Evolutionary conservation across 2,329 filamentous ascomycete genomes (phyloP), one percentile per base, ranked within the genome.

Genomic region (Rachicladosporium sp.): DNA sequence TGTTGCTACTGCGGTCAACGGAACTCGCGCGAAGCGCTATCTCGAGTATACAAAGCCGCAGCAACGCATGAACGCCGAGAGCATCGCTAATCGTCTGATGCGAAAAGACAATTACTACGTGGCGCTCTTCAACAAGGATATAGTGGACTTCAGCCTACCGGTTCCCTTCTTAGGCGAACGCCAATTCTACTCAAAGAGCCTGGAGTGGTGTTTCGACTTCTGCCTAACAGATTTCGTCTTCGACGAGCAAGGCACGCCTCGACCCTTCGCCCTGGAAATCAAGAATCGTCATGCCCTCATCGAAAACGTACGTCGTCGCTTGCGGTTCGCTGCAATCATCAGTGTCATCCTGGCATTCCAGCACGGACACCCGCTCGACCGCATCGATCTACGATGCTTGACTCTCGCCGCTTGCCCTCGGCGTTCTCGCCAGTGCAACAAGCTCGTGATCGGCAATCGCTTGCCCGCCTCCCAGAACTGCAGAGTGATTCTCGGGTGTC

Each of bases 21-120:
- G 72, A n/a, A 65, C 73, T 8, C 65, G 68, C 44, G 72, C 73
- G 47, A 70, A 74, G 43, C 73, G 70, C 46, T 76, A 74, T 43
- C 70, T 89, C 46, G 82, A 83, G 34, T 57, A 56, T 43, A 46
- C 45, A 11, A 43, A 51, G 35, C 48, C 55, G 9, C 55, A 95
- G 59, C 86, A 96, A 62, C 75, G 89, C 46, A 79, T 98, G 50
- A 91, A 95, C 61, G 91, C 91, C 8, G 86, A 95, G 53, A 91
- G 95, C 55, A 96, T 98, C 58, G 91, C 91, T 5, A 98, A 96
- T 56, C 78, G 91, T 27, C 65, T 98, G 34, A 96, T 98, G 91
- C 80, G 91, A 43, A 82, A 85, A 55, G 89, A 95, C 46, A 98
- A 98, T 55, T 98, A 95, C 53, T 74, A 95, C 46, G 95, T 98